phyloP scores from a whole-genome alignment of 2,329 filamentous ascomycete genomes.

The Xylariaceae sp. region DNA sequence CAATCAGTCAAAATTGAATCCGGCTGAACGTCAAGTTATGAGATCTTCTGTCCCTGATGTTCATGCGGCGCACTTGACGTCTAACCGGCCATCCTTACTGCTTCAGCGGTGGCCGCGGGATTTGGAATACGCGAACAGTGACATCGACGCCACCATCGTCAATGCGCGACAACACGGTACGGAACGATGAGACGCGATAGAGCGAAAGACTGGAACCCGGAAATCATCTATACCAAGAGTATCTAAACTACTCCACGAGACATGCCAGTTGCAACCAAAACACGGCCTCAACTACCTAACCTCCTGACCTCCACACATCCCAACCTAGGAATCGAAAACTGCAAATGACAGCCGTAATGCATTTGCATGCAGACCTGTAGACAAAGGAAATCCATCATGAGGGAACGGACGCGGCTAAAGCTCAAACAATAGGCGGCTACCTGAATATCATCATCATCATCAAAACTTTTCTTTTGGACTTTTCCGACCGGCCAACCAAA shows the following conservation, averaged over 20 bases:
- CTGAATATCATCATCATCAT: conserved; percentile 2
- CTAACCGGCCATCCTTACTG: no score
- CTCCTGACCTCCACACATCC: not conserved
- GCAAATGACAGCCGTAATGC: conserved; percentile 9
- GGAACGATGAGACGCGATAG: not conserved
- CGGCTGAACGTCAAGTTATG: no score
- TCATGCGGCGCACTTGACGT: no score
- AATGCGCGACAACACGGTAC: no score
- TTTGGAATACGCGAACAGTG: not conserved
- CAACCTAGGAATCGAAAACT: no score
- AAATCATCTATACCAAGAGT: not conserved
- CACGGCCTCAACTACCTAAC: conserved; percentile 4
- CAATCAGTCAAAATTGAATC: no score
- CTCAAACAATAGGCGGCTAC: conserved; percentile 1
- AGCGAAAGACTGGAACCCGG: not conserved
- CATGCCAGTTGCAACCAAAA: conserved; percentile 1
- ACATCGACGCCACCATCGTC: not conserved
- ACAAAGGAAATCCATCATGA: conserved; percentile 16
- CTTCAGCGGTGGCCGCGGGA: no score
- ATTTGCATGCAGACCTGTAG: conserved; percentile 24
- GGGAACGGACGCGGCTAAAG: conserved; percentile 10
- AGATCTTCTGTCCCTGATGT: no score
- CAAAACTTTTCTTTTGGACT: not conserved
- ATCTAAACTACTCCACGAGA: not conserved
- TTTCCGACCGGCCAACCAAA: conserved; percentile 1